Conservation (phyloP, 257 asterid genomes). For the Solanum sejunctum region DNA sequence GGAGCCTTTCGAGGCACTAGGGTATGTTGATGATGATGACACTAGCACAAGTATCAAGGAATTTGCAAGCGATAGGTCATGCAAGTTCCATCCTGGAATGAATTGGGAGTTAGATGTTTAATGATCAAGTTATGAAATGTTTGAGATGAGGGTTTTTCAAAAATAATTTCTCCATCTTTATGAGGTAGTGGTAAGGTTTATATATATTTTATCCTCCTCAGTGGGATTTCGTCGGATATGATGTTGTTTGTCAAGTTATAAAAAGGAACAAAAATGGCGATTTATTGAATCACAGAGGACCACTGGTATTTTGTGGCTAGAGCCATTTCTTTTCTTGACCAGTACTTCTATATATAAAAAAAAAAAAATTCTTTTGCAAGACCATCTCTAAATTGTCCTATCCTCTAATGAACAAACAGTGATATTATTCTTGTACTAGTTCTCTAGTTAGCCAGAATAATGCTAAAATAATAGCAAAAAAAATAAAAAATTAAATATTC, state of each 20-base stretch:
- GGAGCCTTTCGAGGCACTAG: too few relatives aligned
- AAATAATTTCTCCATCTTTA: too few relatives aligned
- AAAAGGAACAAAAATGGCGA: background rate
- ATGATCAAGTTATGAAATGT: too few relatives aligned
- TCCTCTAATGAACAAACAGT: background rate
- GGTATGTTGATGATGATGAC: too few relatives aligned
- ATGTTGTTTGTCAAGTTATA: too few relatives aligned
- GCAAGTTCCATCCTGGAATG: background rate
- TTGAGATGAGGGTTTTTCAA: too few relatives aligned
- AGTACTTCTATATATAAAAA: background rate
- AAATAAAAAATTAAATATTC: background rate
- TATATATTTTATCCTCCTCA: too few relatives aligned
- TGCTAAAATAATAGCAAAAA: background rate
- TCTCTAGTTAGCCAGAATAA: background rate
- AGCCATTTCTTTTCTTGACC: background rate
- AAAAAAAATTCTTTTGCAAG: background rate
- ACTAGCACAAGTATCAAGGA: background rate
- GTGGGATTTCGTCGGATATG: too few relatives aligned
- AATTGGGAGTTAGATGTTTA: too few relatives aligned
- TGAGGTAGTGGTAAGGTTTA: too few relatives aligned
- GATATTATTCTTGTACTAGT: background rate
- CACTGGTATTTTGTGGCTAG: background rate
- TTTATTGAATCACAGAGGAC: background rate
- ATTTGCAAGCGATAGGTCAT: background rate
- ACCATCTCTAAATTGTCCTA: background rate